Evolutionary conservation across 495 filamentous ascomycete species (phyloP), one percentile per base, ranked within the genome.

Genomic region (Daldinia caldariorum): DNA sequence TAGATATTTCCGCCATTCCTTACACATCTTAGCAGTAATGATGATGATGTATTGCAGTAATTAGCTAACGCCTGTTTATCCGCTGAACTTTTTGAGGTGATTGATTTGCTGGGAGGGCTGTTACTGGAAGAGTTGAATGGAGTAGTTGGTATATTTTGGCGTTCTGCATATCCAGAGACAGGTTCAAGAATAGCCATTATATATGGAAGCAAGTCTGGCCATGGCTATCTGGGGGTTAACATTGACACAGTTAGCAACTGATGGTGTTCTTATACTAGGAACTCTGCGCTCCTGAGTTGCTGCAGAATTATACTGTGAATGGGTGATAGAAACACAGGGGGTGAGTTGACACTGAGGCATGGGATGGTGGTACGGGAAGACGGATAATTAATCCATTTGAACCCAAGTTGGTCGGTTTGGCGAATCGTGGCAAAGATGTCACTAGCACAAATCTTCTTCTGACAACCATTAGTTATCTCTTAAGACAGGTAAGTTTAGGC

Each of bases 21-120:
- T 29, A 8, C 58, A 60, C 58, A 81, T 22, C 0, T n/a, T 32
- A 4, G 22, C 6, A 4, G 22, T 3, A 0, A 6, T n/a, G 22
- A 1, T 53, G 4, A 9, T 16, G 4, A 5, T 9, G 1, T 4
- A 8, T 16, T 32, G 22, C 32, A 6, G 50, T 53, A 53, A 13
- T 13, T 53, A 32, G 20, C 14, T 47, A 22, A 5, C 2, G 9
- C 16, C 16, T 12, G 10, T 12, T 22, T 26, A 3, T 26, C 26
- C 26, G n/a, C n/a, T n/a, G 26, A 26, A 26, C 26, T 26, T 3
- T 26, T 26, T 3, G 26, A 26, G 26, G 3, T 26, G 1, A 26
- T 26, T 3, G 26, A 26, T 26, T 26, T 26, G 26, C 26, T 26
- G 26, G 26, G 3, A 26, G 26, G 3, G 18, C 1, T 47, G 9